Percentiles rank a stretch among this genome's conserved stretches.
These are phyloP conservation scores for Globisporangium middletonii DNA, from an alignment of 352 stramenopile species.

Conservation along the genomic window DNA sequence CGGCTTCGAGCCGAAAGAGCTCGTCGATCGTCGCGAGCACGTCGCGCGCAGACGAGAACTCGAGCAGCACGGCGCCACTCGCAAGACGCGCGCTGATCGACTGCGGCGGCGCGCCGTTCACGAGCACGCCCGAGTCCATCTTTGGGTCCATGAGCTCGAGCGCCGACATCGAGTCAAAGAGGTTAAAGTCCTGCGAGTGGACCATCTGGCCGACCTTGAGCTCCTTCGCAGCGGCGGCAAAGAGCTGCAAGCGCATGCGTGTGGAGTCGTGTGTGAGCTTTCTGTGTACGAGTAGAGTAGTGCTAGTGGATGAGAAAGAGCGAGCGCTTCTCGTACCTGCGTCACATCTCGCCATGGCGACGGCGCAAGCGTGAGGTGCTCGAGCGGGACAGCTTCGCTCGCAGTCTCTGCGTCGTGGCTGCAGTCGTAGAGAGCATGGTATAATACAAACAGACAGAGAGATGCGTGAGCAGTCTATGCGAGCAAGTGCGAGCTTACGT, in stretches of 20 bases:
- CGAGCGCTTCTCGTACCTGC: conserved; percentile 19
- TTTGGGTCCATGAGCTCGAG: conserved; percentile 92
- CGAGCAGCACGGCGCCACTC: conserved; percentile 31
- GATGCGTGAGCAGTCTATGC: no score
- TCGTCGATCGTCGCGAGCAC: conserved; percentile 73
- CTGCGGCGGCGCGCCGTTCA: conserved; percentile 45
- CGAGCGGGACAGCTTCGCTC: conserved; percentile 17
- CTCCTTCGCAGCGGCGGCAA: conserved; percentile 48
- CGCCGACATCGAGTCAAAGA: conserved; percentile 94
- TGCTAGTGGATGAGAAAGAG: background rate
- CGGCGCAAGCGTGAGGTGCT: conserved; percentile 18
- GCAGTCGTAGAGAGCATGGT: background rate
- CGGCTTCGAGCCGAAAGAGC: conserved; percentile 67
- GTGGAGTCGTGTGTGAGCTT: background rate
- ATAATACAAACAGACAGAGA: no score
- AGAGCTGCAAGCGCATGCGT: conserved; percentile 2
- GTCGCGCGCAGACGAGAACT: conserved; percentile 59
- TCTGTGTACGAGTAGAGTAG: background rate
- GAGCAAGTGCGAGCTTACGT: no score
- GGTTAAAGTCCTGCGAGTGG: conserved; percentile 79
- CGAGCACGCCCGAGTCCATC: conserved; percentile 91
- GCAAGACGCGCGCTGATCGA: conserved; percentile 49
- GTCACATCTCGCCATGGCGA: conserved; percentile 43
- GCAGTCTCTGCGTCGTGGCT: conserved; percentile 8
- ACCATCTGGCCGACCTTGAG: conserved; percentile 78